These are phyloP conservation scores for Mortierella sp. DNA, from an alignment of 371 early-diverging fungal genomes.

Conservation along the genomic window DNA sequence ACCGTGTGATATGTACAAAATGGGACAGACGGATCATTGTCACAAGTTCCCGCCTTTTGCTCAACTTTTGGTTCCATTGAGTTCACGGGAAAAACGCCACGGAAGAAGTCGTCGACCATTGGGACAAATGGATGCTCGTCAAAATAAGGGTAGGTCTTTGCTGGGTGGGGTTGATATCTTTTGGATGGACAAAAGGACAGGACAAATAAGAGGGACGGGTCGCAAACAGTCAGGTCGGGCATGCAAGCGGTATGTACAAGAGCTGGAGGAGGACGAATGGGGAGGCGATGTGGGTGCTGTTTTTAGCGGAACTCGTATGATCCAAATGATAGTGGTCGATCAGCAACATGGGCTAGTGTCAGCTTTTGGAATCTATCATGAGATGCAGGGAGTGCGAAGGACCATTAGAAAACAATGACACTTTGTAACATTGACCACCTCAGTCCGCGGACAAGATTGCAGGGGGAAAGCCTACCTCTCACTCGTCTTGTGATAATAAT, in stretches of 20 bases:
- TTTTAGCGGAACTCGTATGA: slow-evolving; percentile 74
- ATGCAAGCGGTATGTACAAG: neutral
- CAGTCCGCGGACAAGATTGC: neutral
- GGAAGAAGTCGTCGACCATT: too few species aligned
- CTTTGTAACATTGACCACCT: neutral
- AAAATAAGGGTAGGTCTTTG: too few species aligned
- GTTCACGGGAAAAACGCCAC: too few species aligned
- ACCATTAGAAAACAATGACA: neutral
- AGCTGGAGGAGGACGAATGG: neutral
- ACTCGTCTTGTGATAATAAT: slow-evolving; percentile 77
- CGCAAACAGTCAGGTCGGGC: neutral
- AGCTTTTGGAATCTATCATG: slow-evolving; percentile 81
- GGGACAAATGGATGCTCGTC: too few species aligned
- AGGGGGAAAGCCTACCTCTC: slow-evolving; percentile 30
- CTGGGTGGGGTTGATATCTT: too few species aligned
- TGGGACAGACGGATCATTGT: too few species aligned
- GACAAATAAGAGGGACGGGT: too few species aligned
- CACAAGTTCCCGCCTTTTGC: too few species aligned
- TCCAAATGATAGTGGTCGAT: slow-evolving; percentile 56
- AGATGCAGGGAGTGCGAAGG: neutral
- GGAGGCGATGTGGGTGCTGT: neutral
- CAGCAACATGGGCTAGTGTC: slow-evolving; percentile 75
- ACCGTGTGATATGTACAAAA: too few species aligned
- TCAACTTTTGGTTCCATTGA: too few species aligned
- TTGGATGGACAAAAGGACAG: too few species aligned